Evolutionary conservation across 495 filamentous ascomycete species (phyloP), one percentile per base, ranked within the genome.

Genomic region (Daldinia loculata): DNA sequence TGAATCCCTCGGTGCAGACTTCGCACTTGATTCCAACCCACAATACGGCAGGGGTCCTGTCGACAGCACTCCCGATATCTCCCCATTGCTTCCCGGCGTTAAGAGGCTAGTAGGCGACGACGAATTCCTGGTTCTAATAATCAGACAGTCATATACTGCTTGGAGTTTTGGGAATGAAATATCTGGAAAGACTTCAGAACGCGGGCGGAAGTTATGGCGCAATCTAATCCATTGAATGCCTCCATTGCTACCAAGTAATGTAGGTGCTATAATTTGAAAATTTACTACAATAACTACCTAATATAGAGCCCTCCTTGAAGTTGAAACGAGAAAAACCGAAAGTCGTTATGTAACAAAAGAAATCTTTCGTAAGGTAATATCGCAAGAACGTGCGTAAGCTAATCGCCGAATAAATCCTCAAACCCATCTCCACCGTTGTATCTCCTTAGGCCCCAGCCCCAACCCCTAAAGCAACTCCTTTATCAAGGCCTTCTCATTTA

Each of bases 101-200:
- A 63, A 57, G 19, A 70, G 56, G 26, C 26, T 77, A 8, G 73
- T 74, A 17, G 73, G 75, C 32, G 75, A 77, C 9, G 75, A 75
- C 32, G 70, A 77, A n/a, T 77, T 77, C 24, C 29, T 77, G 14
- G 22, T 77, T 30, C 52, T 74, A 17, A 61, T 77, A 11, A 66
- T 69, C 38, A 48, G 63, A n/a, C 64, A 64, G 19, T 74, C 66
- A 22, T 77, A 76, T 27, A 72, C 67, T 8, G 68, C 67, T 36
- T 72, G 74, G 48, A 72, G 70, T 63, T 77, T 77, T 17, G 70
- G 60, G 0, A 53, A 75, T 17, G 73, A 67, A 4, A 69, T 77
- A 63, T 58, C 67, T 9, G 56, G 30, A 6, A 65, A 51, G 38
- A 38, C 32, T n/a, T 14, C 50, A 2, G 61, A 69, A 2, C 26